Evolutionary conservation across 345 rosid genomes (phyloP), one percentile per base, ranked within the genome.

Genomic region (Combretum micranthum): DNA sequence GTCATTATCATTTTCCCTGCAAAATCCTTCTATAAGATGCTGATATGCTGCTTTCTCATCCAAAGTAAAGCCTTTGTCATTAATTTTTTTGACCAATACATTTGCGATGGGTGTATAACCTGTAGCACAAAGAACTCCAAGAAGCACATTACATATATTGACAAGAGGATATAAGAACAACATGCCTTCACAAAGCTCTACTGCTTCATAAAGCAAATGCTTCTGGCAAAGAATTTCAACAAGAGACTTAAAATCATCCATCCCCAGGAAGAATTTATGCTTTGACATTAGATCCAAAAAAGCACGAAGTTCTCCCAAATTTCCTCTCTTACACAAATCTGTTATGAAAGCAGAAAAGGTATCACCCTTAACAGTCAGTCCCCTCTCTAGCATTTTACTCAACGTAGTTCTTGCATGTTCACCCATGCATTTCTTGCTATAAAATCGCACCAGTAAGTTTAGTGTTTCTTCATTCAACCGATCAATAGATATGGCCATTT

Each of bases 141-240:
- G 55, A 32, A 81, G 85, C 26, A 70, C 16, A 15, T 57, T 64
- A 54, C 60, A 75, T 20, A 76, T 26, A 64, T 72, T 73, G 21
- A 64, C 73, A 44, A 60, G 53, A 59, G 79, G 77, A 60, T 61
- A 26, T 45, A 25, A 65, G 46, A 44, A 64, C 48, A 77, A 60
- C 74, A 83, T 52, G 64, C 64, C 70, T 61, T 86, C 85, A 21
- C 79, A 65, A 77, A 90, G 80, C 80, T 80, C 75, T n/a, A 77
- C 12, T 56, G 77, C 73, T 75, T 84, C 81, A 73, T 65, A 70
- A 66, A 81, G 71, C 81, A 81, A 61, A 59, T 72, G 76, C 52
- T 66, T 72, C 42, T 39, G 62, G 63, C 75, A 53, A 37, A 90
- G 80, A 74, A 76, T 72, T 63, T 68, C 75, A 54, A 80, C 64